These are phyloP conservation scores for Geotrichum klebahnii DNA, from an alignment of 1,139 yeast species.

Conservation along the genomic window DNA sequence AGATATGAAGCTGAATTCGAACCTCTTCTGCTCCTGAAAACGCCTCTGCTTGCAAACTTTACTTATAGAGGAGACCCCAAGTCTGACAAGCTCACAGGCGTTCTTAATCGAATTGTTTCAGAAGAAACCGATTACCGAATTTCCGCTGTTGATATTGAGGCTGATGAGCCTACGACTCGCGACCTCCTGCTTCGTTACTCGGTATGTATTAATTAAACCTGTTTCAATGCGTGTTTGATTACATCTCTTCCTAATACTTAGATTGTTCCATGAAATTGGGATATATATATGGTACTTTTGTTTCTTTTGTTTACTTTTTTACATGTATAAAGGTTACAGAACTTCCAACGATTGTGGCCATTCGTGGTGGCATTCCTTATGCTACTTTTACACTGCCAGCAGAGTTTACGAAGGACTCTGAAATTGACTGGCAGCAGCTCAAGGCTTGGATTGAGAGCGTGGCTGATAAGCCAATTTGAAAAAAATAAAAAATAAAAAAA, in stretches of 20 bases:
- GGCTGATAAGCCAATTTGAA: conserved; percentile 33
- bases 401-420: conserved; percentile 38
- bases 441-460: conserved; percentile 54
- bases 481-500: not conserved
- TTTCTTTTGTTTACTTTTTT: not conserved
- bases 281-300: not conserved
- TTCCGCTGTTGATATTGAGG: conserved; percentile 65
- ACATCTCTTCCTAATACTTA: conserved; percentile 1
- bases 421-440: conserved; percentile 51
- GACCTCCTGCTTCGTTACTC: conserved; percentile 57
- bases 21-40: conserved; percentile 47
- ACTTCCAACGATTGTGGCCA: conserved; percentile 64
- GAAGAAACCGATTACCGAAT: conserved; percentile 52
- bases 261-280: not conserved
- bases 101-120: conserved; percentile 53
- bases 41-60: conserved; percentile 68
- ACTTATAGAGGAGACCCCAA: conserved; percentile 62
- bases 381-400: conserved; percentile 48
- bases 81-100: conserved; percentile 60
- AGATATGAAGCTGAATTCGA: conserved; percentile 54
- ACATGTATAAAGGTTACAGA: conserved; percentile 41
- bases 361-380: conserved; percentile 61
- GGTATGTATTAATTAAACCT: conserved; percentile 25
- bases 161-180: conserved; percentile 60
- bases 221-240: conserved; percentile 1